Base-by-base conservation (phyloP, 2,329 filamentous ascomycete genomes). In the Pseudogymnoascus verrucosus region DNA sequence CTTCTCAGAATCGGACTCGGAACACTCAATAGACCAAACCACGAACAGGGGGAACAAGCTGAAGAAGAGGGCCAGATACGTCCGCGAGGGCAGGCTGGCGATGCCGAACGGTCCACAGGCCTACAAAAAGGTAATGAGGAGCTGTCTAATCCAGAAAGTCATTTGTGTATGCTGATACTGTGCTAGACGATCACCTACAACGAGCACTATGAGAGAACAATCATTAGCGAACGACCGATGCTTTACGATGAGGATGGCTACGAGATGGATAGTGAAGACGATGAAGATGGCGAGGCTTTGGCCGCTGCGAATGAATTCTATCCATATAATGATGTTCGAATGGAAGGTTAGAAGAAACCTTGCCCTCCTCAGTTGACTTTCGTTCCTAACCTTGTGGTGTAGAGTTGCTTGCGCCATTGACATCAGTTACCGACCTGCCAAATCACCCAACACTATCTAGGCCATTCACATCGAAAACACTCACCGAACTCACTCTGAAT, bases 21-120 rank as follows among this genome's bases (percentile, higher is more conserved):
- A 93, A 74, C 86, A 87, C 65, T 83, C 85, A 63, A 86, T 91
- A 69, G 82, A 87, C 65, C 81, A 83, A 69, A 84, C 83, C 69
- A 88, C 86, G 64, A 92, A 92, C 75, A 87, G 89, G 71, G 89
- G 89, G 66, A 85, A 91, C 75, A 93, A 93, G 74, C 80, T 93
- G 54, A 90, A 92, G 79, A 89, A 86, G 74, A 83, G 85, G 69
- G 87, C 90, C 51, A 83, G 85, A 69, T 90, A 90, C 72, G 83
- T 89, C 54, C 87, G 84, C 69, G 81, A 86, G 71, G 89, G 89
- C 64, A 86, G 88, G 70, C 79, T 92, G 67, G 85, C 88, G 47
- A 82, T 85, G 26, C 82, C 86, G 0, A 82, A 81, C 28, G 88
- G 88, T 2, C 85, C 86, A 47, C 82, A 85, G 68, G 82, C 84